Evolutionary conservation across 371 early-diverging fungal species (phyloP).

Genomic region (Rhizopus sp.): DNA sequence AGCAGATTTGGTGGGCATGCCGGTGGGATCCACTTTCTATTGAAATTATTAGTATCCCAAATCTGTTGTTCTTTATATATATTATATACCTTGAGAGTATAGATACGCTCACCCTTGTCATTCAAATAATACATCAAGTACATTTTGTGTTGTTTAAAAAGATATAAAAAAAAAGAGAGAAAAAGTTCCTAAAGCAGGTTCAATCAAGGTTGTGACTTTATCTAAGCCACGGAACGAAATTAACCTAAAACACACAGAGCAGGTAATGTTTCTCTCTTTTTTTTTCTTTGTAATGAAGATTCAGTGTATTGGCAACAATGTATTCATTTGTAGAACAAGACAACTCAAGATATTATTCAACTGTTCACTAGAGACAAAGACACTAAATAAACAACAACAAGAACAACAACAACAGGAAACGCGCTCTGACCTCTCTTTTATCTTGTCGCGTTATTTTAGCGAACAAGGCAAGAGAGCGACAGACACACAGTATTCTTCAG

Average conservation of each 20-base stretch:
- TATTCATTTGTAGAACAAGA: conserved; percentile 40
- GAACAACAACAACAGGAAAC: background rate
- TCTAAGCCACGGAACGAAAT: too few species aligned
- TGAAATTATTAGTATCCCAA: background rate
- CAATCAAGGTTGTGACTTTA: too few species aligned
- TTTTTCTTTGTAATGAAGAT: conserved; percentile 26
- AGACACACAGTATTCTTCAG: conserved; percentile 20
- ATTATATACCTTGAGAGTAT: conserved; percentile 89
- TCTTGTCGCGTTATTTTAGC: conserved; percentile 13
- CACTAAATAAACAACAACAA: conserved; percentile 13
- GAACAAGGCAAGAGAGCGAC: conserved; percentile 23
- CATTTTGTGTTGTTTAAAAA: conserved; percentile 58
- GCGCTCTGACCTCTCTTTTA: conserved; percentile 10
- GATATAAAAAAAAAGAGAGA: conserved; percentile 5
- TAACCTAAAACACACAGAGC: too few species aligned
- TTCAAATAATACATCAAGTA: conserved; percentile 93
- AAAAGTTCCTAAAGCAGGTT: background rate
- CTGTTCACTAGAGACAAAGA: conserved; percentile 40
- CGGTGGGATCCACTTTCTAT: conserved; percentile 82
- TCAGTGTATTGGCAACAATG: conserved; percentile 38
- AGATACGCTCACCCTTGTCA: conserved; percentile 88
- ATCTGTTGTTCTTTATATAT: background rate
- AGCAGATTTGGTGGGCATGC: conserved; percentile 89
- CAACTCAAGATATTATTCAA: conserved; percentile 42
- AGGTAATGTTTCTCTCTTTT: background rate